A percentile compares a stretch with the other conserved stretches of the same genome.
Conservation (phyloP, 1,284 basidiomycete genomes). For the Trametes sp. region DNA sequence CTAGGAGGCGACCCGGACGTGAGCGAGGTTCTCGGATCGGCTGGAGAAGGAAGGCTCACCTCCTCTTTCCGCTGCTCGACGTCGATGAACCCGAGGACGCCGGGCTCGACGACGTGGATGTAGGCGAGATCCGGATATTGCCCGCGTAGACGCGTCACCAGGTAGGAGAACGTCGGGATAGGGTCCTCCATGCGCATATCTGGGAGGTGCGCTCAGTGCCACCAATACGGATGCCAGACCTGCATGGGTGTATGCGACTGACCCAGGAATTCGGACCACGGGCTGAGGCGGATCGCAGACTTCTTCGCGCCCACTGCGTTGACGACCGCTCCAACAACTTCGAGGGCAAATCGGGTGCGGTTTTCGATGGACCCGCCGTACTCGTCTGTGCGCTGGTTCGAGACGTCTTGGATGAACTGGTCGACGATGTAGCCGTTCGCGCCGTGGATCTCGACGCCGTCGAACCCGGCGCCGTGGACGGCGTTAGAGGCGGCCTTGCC, state of each 20-base stretch:
- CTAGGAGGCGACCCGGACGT: no score
- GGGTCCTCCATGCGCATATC: conserved; percentile 52
- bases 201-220: conserved; percentile 13
- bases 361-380: conserved; percentile 65
- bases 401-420: conserved; percentile 46
- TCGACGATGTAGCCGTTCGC: conserved; percentile 49
- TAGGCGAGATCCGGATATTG: conserved; percentile 54
- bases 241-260: background rate
- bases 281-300: conserved; percentile 59
- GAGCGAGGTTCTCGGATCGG: no score
- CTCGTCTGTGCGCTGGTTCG: conserved; percentile 61
- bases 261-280: conserved; percentile 52
- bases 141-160: conserved; percentile 38
- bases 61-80: background rate
- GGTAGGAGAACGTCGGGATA: conserved; percentile 42
- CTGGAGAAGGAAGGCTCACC: background rate
- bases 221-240: no score
- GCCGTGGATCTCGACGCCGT: conserved; percentile 45
- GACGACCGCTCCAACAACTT: conserved; percentile 52
- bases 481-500: conserved; percentile 37
- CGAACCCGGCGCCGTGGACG: conserved; percentile 41
- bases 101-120: conserved; percentile 53
- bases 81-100: conserved; percentile 30
- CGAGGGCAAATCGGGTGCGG: conserved; percentile 54
- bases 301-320: conserved; percentile 48